These are phyloP conservation scores for Pascua guehoae DNA, from an alignment of 1,284 basidiomycete genomes.

Conservation along the genomic window DNA sequence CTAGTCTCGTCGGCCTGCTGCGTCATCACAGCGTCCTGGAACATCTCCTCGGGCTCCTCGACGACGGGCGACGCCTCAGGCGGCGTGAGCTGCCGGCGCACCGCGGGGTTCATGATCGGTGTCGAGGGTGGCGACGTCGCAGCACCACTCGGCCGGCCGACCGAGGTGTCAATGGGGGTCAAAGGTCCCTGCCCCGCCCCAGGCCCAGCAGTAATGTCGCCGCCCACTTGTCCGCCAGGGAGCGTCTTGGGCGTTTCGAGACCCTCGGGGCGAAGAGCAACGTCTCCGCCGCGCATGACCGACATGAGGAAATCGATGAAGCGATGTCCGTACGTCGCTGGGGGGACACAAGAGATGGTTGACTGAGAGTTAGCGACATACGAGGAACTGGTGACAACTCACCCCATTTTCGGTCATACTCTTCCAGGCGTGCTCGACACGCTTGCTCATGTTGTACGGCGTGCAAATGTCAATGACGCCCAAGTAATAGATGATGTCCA, in stretches of 20 bases:
- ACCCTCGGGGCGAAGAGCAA: constrained; percentile 33
- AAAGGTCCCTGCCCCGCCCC: not conserved
- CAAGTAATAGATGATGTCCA: constrained; percentile 86
- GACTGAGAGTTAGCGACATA: too few relatives aligned
- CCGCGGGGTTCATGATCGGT: not conserved
- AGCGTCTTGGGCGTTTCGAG: constrained; percentile 16
- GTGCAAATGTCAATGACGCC: constrained; percentile 94
- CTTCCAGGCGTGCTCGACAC: constrained; percentile 88
- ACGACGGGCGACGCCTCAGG: not conserved
- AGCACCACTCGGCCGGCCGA: not conserved
- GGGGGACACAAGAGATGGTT: constrained; percentile 87
- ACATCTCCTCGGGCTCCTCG: not conserved
- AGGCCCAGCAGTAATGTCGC: not conserved
- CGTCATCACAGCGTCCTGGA: not conserved
- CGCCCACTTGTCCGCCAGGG: not conserved
- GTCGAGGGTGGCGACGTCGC: too few relatives aligned
- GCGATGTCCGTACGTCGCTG: constrained; percentile 74
- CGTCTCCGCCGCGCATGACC: constrained; percentile 74
- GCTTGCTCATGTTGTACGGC: constrained; percentile 76
- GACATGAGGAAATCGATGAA: constrained; percentile 85
- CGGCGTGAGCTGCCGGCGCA: not conserved
- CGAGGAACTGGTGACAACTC: not conserved
- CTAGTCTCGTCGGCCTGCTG: not conserved
- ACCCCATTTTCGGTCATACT: constrained; percentile 80
- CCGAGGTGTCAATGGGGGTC: not conserved